Base-by-base conservation (phyloP, 2,329 filamentous ascomycete species). In the Gaeumannomyces tritici region DNA sequence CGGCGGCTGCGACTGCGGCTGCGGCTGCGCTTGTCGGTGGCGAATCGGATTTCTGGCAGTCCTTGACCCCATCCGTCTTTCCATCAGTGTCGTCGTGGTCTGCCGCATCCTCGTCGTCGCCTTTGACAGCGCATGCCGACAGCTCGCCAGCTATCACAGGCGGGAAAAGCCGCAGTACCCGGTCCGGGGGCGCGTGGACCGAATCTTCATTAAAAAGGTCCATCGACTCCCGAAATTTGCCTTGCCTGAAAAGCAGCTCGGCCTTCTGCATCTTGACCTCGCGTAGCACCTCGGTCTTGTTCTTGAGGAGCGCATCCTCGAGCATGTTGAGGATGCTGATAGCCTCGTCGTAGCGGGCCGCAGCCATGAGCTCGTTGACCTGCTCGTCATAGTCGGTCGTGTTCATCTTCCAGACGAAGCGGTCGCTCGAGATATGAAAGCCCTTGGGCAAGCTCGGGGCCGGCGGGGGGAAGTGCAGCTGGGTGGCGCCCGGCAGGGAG, bases 381-480 rank as follows among this genome's bases (percentile, higher is more conserved):
- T 99, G 95, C 2, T 87, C 86, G 72, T 96, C 91, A 71, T 99
- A 99, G 67, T 93, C 89, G 51, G 93, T 86, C 4, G 93, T 90
- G 66, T 88, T 90, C 95, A 99, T 98, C 68, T 95, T 89, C 95
- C 95, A 99, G 51, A 99, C 90, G 42, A 84, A 89, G 57, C 95
- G 83, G 62, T 98, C 95, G 71, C 93, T 97, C 26, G 89, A 89
- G 61, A 98, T 92, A 64, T 98, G 83, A 69, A 99, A 99, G 0
- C 93, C 93, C 73, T 99, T 99, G 0, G 93, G 91, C n/a, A 99
- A 79, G 70, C 93, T 96, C 66, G 93, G 89, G 26, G 91, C 96
- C 0, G 93, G 93, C 60, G 96, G 92, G 0, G 93, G 91, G 29
- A 98, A 95, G 73, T 98, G 91, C 63, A 99, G 79, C 65, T 93